These are phyloP conservation scores for Pseudocohnilembus persalinus DNA, from an alignment of 169 alveolate species.

Conservation along the genomic window DNA sequence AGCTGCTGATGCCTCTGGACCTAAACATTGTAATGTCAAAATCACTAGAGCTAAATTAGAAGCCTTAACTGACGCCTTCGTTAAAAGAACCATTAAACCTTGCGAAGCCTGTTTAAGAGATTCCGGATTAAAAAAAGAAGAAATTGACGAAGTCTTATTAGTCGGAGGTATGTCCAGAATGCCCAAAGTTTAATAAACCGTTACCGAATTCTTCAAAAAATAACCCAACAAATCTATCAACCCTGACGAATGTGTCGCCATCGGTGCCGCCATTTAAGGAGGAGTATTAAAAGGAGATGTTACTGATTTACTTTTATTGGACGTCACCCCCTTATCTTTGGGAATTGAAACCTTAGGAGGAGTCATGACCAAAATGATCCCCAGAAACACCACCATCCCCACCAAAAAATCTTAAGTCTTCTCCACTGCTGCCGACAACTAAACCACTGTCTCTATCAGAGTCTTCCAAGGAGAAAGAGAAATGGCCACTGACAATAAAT, in stretches of 20 bases:
- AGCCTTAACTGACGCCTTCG: conserved; percentile 85
- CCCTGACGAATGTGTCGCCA: conserved; percentile 99
- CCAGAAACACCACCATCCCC: conserved; percentile 98
- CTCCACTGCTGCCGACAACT: conserved; percentile 98
- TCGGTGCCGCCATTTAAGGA: conserved; percentile 99
- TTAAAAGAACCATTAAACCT: conserved; percentile 95
- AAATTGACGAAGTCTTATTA: conserved; percentile 95
- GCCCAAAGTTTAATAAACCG: conserved; percentile 97
- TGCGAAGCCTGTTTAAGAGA: conserved; percentile 95
- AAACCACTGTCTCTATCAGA: conserved; percentile 96
- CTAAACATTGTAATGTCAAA: conserved; percentile 96
- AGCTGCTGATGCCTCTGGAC: conserved; percentile 98
- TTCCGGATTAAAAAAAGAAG: conserved; percentile 91
- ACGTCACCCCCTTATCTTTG: conserved; percentile 92
- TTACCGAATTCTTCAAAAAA: conserved; percentile 92
- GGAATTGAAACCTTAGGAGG: conserved; percentile 99
- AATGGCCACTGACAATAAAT: conserved; percentile 97
- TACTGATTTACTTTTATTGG: conserved; percentile 95
- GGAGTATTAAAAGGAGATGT: conserved; percentile 98
- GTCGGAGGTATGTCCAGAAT: conserved; percentile 99
- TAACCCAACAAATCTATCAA: conserved; percentile 96
- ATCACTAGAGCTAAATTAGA: conserved; percentile 97
- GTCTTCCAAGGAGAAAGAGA: conserved; percentile 99
- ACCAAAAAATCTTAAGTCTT: conserved; percentile 97
- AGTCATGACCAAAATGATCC: conserved; percentile 94